Conservation (phyloP, 345 rosid genomes). For the Camelina hispida region DNA sequence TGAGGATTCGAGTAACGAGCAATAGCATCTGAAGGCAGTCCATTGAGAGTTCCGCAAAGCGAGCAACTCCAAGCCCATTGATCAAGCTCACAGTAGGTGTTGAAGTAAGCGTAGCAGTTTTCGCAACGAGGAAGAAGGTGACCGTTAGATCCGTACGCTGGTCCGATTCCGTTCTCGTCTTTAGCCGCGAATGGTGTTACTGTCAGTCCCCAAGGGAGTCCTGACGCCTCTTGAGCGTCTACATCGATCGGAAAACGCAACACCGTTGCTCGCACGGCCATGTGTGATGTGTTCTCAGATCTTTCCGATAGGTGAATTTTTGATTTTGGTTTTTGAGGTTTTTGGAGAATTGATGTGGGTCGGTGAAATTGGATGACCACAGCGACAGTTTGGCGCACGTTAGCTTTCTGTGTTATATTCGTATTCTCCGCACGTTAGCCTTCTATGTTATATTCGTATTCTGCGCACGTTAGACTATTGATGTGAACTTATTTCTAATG, state of each 20-base stretch:
- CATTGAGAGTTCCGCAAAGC: constrained; percentile 90
- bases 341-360: constrained; percentile 13
- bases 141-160: constrained; percentile 82
- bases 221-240: constrained; percentile 81
- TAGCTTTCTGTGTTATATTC: neutral
- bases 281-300: neutral
- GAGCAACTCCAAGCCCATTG: constrained; percentile 97
- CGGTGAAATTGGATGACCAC: constrained; percentile 19
- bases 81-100: constrained; percentile 90
- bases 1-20: constrained; percentile 80
- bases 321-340: neutral
- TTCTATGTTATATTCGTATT: too few relatives aligned
- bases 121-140: constrained; percentile 91
- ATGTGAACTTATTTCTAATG: too few relatives aligned
- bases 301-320: neutral
- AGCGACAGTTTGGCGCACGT: constrained; percentile 27
- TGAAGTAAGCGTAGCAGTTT: constrained; percentile 93
- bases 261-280: constrained; percentile 90
- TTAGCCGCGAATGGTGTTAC: constrained; percentile 83
- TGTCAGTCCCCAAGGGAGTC: constrained; percentile 92
- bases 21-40: constrained; percentile 72
- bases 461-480: neutral
- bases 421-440: neutral
- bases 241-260: constrained; percentile 80
- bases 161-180: constrained; percentile 83